Evolutionary conservation across 495 filamentous ascomycete genomes (phyloP), one percentile per base, ranked within the genome.

Genomic region (Penicillium lividum): DNA sequence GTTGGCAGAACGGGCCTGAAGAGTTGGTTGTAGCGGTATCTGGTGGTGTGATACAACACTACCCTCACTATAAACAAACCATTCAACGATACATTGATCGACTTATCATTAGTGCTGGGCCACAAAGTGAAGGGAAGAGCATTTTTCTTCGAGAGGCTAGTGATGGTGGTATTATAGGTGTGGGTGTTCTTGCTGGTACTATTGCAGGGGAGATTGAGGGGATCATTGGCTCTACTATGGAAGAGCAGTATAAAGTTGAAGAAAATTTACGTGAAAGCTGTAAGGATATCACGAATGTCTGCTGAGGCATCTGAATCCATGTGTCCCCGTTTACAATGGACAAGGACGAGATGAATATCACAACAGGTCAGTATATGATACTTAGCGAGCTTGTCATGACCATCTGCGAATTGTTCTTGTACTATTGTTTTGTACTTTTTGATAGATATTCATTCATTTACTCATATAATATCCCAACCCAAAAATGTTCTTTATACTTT

Each of bases 151-250:
- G 74, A 40, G 84, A 87, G 30, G 88, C 84, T 57, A 81, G 84
- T 59, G 86, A 90, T 68, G 88, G 88, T 6, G 88, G 87, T 1
- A 84, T 90, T 54, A 84, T 84, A 22, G 88, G 88, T 0, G 87
- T 87, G 3, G 88, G 85, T 0, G 85, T 90, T 11, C 68, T 91
- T 34, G 86, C 85, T 1, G 85, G 83, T 5, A 80, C 70, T 18
- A 63, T 67, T 2, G 68, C 62, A 4, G 68, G 64, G 4, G 55
- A 66, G 5, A 71, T 73, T 15, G 57, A 71, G 29, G 66, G 67
- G 6, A 73, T 73, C 28, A 66, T 70, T 53, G 63, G 68, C 15
- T 68, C 65, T 38, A 60, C 65, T 0, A 43, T 64, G 27, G 56
- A 66, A 38, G 43, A 62, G 8, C 51, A 53, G 10, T 22, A 53